Percentiles rank a stretch among this genome's conserved stretches.
phyloP scores from a whole-genome alignment of 495 filamentous ascomycete species.

The Penicillium turbatum region DNA sequence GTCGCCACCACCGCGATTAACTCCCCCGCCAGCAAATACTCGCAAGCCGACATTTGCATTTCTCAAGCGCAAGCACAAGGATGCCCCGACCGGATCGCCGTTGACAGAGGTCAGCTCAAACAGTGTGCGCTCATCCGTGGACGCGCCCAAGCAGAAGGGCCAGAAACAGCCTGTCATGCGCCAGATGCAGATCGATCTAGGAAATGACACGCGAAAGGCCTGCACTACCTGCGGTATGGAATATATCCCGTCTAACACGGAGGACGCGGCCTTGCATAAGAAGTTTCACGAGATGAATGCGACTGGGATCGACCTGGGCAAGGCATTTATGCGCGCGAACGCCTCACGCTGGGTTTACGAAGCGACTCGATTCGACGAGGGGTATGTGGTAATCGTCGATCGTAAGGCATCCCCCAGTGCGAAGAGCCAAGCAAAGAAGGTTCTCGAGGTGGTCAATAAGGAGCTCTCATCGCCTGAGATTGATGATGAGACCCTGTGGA shows the following conservation, averaged over 20 bases:
- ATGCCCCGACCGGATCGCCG: slow-evolving; percentile 33
- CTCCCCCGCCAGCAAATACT: slow-evolving; percentile 51
- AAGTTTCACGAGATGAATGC: slow-evolving; percentile 65
- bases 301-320: slow-evolving; percentile 60
- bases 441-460: slow-evolving; percentile 62
- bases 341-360: slow-evolving; percentile 46
- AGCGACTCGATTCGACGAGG: slow-evolving; percentile 44
- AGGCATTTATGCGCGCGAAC: slow-evolving; percentile 48
- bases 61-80: slow-evolving; percentile 51
- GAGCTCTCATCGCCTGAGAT: slow-evolving; percentile 63
- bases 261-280: slow-evolving; percentile 61
- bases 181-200: slow-evolving; percentile 67
- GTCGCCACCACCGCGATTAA: slow-evolving; percentile 53
- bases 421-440: slow-evolving; percentile 55
- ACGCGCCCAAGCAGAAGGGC: slow-evolving; percentile 35
- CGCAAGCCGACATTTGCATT: slow-evolving; percentile 51
- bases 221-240: slow-evolving; percentile 67
- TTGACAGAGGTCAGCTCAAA: slow-evolving; percentile 51
- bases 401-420: slow-evolving; percentile 49
- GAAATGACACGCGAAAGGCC: slow-evolving; percentile 53
- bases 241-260: slow-evolving; percentile 61
- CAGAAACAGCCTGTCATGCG: slow-evolving; percentile 43
- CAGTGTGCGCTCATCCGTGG: slow-evolving; percentile 41
- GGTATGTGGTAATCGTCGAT: slow-evolving; percentile 54
- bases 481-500: slow-evolving; percentile 56